Conservation (phyloP, 2,329 filamentous ascomycete species). For the Leptoxyphium fumago region DNA sequence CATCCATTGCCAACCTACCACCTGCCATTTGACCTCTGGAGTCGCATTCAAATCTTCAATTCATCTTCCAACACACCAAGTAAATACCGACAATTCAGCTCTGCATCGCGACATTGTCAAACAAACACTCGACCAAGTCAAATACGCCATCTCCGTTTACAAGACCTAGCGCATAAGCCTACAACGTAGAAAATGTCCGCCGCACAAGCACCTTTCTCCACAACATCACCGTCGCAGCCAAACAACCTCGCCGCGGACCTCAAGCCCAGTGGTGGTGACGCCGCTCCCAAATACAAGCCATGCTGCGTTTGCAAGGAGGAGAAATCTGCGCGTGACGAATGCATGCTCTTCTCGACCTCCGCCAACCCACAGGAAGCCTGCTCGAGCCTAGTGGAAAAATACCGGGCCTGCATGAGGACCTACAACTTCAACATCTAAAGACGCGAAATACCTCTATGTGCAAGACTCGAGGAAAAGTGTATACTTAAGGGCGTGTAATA, state of each 20-base stretch:
- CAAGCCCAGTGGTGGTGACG: constrained; percentile 23
- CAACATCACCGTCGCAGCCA: constrained; percentile 10
- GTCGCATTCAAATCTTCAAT: no score
- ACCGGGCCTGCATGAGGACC: constrained; percentile 81
- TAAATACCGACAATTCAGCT: no score
- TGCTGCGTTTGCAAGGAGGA: constrained; percentile 97
- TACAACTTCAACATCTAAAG: constrained; percentile 61
- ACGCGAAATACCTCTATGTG: neutral
- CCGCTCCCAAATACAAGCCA: constrained; percentile 46
- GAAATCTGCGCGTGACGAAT: constrained; percentile 85
- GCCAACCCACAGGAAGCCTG: constrained; percentile 75
- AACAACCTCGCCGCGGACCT: constrained; percentile 33
- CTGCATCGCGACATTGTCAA: no score
- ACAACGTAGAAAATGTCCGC: neutral
- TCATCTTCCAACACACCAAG: no score
- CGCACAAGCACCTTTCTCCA: constrained; percentile 1
- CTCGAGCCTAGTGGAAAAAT: constrained; percentile 66
- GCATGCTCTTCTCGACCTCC: constrained; percentile 91
- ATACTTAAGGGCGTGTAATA: neutral
- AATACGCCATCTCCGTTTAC: no score
- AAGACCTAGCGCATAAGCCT: no score
- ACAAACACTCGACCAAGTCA: no score
- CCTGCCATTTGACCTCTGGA: no score
- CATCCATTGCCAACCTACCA: no score
- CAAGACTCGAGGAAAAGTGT: neutral